Base-by-base conservation (phyloP, 192 early-diverging fungal genomes). In the Coemansia sp. region DNA sequence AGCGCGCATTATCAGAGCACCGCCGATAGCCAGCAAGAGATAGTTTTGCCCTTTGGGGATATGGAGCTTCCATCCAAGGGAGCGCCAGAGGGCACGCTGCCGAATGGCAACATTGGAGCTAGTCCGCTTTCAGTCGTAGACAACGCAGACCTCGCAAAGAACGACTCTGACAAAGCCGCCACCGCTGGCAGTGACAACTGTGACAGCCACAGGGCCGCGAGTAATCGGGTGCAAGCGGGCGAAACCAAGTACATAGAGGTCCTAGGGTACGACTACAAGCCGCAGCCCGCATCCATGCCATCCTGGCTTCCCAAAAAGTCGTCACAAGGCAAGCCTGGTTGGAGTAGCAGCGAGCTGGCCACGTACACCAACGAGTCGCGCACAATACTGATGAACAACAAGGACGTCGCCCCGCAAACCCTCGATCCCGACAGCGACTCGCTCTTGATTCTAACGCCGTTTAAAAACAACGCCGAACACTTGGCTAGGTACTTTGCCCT, bases 371-470 rank as follows among this genome's bases (percentile, higher is more conserved):
- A 67, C 43, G 72, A 74, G 45, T 74, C 72, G 9, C 65, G 59
- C 33, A 56, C 37, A 26, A 74, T 80, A 18, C 21, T 74, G 11
- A 66, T 23, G 20, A 75, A 75, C 42, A 75, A 74, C 63, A 57
- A 43, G 20, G 69, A 70, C 0, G 68, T 80, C 18, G 42, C 69
- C 14, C 55, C 57, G 10, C 56, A 71, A 34, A 80, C 77, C 1
- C 14, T 35, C 2, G 72, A 80, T 42, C 77, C 77, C 14, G 69
- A 74, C 7, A 10, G 38, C 9, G 72, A 80, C 36, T 80, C 78
- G n/a, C 57, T 80, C 14, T 65, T 91, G 56, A 90, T 91, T 18
- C 66, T 89, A 9, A 91, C 90, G 0, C 88, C 89, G 0, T 60
- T 91, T 18, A 90, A 88, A 62, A 86, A 90, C 63, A 83, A 86